These are phyloP conservation scores for Erythrophleum ivorense DNA, from an alignment of 331 rosid genomes.

Conservation along the genomic window DNA sequence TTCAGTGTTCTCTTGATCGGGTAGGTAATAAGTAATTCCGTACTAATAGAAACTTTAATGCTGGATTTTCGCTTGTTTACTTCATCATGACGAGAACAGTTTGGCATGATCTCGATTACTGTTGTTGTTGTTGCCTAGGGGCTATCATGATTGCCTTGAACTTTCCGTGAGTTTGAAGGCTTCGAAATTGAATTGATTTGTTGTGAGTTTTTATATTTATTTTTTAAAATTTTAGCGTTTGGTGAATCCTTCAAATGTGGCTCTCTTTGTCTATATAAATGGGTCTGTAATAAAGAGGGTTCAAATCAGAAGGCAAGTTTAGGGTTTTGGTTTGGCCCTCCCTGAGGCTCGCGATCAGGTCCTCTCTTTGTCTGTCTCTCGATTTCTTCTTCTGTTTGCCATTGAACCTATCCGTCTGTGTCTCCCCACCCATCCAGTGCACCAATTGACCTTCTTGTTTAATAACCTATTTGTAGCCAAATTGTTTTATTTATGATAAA, in stretches of 20 bases:
- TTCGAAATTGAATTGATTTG: constrained; percentile 35
- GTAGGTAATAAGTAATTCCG: constrained; percentile 35
- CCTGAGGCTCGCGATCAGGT: constrained; percentile 38
- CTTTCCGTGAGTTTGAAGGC: constrained; percentile 68
- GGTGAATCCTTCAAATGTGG: constrained; percentile 37
- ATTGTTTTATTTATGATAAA: constrained; percentile 20
- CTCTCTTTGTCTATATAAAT: constrained; percentile 51
- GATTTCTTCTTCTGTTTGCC: constrained; percentile 4
- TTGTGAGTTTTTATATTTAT: background rate
- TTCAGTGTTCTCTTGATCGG: background rate
- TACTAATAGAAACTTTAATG: constrained; percentile 2
- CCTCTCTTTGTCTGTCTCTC: background rate
- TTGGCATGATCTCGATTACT: constrained; percentile 53
- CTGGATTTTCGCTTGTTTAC: background rate
- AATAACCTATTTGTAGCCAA: background rate
- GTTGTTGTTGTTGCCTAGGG: constrained; percentile 52
- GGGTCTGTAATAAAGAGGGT: constrained; percentile 39
- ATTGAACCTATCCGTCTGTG: background rate
- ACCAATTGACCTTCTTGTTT: constrained; percentile 4
- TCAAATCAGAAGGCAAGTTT: constrained; percentile 43
- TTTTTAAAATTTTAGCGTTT: constrained; percentile 23
- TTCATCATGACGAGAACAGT: constrained; percentile 20
- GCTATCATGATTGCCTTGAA: constrained; percentile 51
- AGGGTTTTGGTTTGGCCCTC: constrained; percentile 51
- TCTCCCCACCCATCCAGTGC: background rate